Conservation (phyloP, 1,284 basidiomycete genomes). For the Melampsora larici-populina region DNA sequence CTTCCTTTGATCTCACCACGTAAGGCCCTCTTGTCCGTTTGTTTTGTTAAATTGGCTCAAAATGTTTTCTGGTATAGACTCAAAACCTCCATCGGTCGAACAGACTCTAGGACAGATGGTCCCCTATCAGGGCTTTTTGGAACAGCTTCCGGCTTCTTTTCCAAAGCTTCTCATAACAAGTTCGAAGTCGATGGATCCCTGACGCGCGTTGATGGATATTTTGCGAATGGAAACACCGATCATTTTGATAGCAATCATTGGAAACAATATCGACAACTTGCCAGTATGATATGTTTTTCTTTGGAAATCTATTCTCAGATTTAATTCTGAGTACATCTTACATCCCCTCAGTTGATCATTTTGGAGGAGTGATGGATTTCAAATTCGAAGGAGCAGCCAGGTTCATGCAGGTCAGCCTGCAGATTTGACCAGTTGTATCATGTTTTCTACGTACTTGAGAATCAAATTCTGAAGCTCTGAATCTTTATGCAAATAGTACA, state of each 20-base stretch:
- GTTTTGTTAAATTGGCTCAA: no score
- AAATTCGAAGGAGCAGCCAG: background rate
- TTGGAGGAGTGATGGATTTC: background rate
- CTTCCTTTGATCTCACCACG: background rate
- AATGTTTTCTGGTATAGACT: background rate
- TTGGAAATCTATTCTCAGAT: background rate
- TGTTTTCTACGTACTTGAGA: background rate
- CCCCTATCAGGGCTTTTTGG: background rate
- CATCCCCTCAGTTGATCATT: background rate
- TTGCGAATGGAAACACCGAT: background rate
- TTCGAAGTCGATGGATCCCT: background rate
- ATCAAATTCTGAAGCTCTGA: no score
- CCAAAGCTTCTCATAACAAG: no score
- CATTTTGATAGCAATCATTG: background rate
- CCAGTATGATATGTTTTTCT: background rate
- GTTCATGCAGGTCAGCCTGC: background rate
- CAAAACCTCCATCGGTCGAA: background rate
- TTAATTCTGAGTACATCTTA: background rate
- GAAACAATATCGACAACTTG: constrained; percentile 6
- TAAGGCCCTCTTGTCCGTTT: background rate
- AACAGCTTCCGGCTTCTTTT: no score
- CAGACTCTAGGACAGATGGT: background rate
- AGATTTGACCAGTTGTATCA: background rate
- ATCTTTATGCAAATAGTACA: background rate
- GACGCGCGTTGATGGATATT: background rate